Conservation (phyloP, 2,329 filamentous ascomycete genomes). For the Colletotrichum acutatum region DNA sequence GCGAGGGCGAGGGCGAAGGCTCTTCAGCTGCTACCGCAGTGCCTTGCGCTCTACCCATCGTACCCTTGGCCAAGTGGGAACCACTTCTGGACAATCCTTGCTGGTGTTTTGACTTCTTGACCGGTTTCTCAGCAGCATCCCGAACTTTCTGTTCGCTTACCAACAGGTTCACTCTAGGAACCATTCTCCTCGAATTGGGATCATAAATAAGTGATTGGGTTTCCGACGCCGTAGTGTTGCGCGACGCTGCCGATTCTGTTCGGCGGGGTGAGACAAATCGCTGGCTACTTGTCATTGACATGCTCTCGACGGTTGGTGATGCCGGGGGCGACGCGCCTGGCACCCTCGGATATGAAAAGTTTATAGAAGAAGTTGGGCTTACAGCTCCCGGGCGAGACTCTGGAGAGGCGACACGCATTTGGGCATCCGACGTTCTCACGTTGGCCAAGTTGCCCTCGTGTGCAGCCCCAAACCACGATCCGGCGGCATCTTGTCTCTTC, state of each 20-base stretch:
- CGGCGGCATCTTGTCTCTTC: constrained; percentile 54
- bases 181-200: constrained; percentile 73
- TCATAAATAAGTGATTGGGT: constrained; percentile 67
- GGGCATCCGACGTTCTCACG: constrained; percentile 56
- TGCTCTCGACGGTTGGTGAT: constrained; percentile 40
- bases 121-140: constrained; percentile 51
- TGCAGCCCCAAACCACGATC: constrained; percentile 62
- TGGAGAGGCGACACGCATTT: constrained; percentile 48
- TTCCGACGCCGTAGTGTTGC: constrained; percentile 44
- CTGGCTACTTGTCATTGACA: constrained; percentile 37
- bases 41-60: constrained; percentile 61
- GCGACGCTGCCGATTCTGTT: constrained; percentile 39
- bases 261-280: constrained; percentile 40
- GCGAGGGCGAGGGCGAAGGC: neutral
- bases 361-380: constrained; percentile 63
- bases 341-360: constrained; percentile 68
- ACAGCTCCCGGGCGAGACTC: constrained; percentile 54
- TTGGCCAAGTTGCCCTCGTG: constrained; percentile 54
- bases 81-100: constrained; percentile 51
- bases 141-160: constrained; percentile 54
- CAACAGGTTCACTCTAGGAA: constrained; percentile 58
- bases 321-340: constrained; percentile 53
- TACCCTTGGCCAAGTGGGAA: constrained; percentile 62
- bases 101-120: constrained; percentile 47
- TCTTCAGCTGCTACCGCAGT: constrained; percentile 52